Evolutionary conservation across 2,329 filamentous ascomycete species (phyloP), one percentile per base, ranked within the genome.

Genomic region (Penicillium sp.): DNA sequence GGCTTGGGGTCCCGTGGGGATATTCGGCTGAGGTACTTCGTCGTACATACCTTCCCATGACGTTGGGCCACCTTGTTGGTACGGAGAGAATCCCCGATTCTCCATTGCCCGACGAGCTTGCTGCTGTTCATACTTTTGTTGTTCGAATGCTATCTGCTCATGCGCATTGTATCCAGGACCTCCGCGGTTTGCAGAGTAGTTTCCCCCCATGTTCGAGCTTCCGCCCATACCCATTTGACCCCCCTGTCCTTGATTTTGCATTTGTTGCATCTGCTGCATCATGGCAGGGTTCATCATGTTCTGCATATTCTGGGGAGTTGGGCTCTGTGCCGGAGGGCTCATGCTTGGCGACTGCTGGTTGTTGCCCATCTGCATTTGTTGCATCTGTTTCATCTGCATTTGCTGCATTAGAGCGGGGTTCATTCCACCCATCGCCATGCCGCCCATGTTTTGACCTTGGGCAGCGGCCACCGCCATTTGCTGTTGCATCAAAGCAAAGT

Each of bases 31-130:
- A 17, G 93, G 93, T 2, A 93, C 91, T 75, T 97, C 94, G 75
- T 98, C 94, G 76, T 97, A 98, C 93, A 97, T 97, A 72, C 94
- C 94, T 76, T 98, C 94, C 93, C 93, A 97, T 46, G 90, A 93
- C 26, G 91, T 92, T n/a, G 90, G 90, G 17, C 88, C 88, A 49
- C 87, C 88, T 60, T 85, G 71, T 76, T 83, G 75, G 64, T 81
- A 79, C 45, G 78, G 74, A 59, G 78, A 72, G 71, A 78, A 78
- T 19, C 67, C 73, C 13, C 78, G 76, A 57, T 73, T 75, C 21
- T 79, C 77, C 50, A 78, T 82, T 78, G 76, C 78, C 60, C 84
- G 86, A 64, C 84, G 84, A 66, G 82, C 82, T 74, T 88, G 83
- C 73, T 89, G 90, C 65, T 89, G 87, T 70, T 91, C 89, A 75